Conservation (phyloP, 495 filamentous ascomycete genomes). For the Aspergillus incahuasiensis region DNA sequence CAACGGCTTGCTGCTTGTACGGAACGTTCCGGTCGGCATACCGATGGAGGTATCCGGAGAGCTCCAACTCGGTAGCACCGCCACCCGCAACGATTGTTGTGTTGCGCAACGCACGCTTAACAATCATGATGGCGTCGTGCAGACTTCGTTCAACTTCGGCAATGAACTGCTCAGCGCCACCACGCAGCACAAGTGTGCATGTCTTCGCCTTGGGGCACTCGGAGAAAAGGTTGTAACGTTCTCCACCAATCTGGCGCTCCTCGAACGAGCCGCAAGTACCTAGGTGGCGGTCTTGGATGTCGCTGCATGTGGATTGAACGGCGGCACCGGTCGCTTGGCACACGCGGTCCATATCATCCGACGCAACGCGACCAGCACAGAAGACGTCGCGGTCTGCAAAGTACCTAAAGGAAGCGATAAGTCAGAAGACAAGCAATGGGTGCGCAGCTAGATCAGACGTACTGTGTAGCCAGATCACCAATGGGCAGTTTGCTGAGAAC, state of each 20-base stretch:
- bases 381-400: slow-evolving; percentile 98
- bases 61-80: slow-evolving; percentile 93
- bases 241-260: slow-evolving; percentile 93
- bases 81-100: slow-evolving; percentile 91
- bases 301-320: slow-evolving; percentile 93
- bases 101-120: slow-evolving; percentile 94
- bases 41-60: slow-evolving; percentile 85
- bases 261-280: slow-evolving; percentile 90
- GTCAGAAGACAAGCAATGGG: not conserved
- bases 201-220: slow-evolving; percentile 93
- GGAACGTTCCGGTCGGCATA: slow-evolving; percentile 89
- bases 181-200: slow-evolving; percentile 90
- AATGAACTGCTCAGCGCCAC: slow-evolving; percentile 98
- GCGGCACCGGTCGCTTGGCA: slow-evolving; percentile 89
- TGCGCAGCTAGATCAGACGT: slow-evolving; percentile 22
- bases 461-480: slow-evolving; percentile 94
- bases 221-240: slow-evolving; percentile 97
- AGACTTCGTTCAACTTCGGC: slow-evolving; percentile 95
- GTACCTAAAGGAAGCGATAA: slow-evolving; percentile 46
- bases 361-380: slow-evolving; percentile 89
- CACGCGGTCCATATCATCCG: slow-evolving; percentile 94
- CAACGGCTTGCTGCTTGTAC: slow-evolving; percentile 93
- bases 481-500: slow-evolving; percentile 96
- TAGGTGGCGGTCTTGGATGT: slow-evolving; percentile 84
- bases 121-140: slow-evolving; percentile 99